Conservation (phyloP, 306 rosid species). For the Phaseolus lunatus region DNA sequence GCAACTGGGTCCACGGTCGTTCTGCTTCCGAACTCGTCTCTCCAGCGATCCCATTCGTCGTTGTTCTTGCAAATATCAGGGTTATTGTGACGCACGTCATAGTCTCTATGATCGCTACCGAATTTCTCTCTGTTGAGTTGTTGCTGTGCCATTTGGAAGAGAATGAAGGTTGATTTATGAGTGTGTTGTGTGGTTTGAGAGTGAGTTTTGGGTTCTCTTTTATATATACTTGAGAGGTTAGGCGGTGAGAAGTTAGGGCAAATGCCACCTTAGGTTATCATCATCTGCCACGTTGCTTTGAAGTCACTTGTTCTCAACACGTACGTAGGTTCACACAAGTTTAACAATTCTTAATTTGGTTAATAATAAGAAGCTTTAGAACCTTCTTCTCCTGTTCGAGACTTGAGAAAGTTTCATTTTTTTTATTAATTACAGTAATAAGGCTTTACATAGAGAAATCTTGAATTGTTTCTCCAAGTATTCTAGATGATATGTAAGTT, state of each 20-base stretch:
- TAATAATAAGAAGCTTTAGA: too few species aligned
- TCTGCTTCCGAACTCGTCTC: conserved; percentile 4
- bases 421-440: too few species aligned
- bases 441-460: too few species aligned
- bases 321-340: background rate
- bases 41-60: conserved; percentile 6
- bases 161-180: too few species aligned
- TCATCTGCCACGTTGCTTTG: conserved; percentile 32
- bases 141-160: background rate
- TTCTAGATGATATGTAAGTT: too few species aligned
- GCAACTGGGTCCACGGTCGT: background rate
- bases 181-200: background rate
- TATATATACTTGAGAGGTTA: background rate
- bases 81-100: background rate
- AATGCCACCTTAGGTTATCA: background rate
- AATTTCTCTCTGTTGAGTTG: background rate
- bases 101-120: background rate
- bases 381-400: too few species aligned
- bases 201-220: too few species aligned
- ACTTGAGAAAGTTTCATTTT: too few species aligned
- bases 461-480: too few species aligned
- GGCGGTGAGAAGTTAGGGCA: conserved; percentile 17
- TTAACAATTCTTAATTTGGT: too few species aligned
- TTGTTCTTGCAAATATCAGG: background rate
- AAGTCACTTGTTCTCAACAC: background rate